These are phyloP conservation scores for Sporothrix sp. DNA, from an alignment of 2,329 filamentous ascomycete species.

Conservation along the genomic window DNA sequence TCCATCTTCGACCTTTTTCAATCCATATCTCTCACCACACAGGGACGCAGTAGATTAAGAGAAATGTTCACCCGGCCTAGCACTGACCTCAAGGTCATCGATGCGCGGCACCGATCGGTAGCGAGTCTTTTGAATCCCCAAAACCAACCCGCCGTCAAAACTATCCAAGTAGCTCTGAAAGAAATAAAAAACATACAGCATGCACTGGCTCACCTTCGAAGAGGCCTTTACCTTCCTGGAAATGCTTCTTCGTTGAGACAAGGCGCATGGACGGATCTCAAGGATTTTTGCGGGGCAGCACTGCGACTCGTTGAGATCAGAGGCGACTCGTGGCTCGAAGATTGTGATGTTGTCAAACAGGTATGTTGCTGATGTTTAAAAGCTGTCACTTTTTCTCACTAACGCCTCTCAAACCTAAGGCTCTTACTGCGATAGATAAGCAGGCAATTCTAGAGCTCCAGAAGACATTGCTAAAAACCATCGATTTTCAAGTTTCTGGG, in stretches of 20 bases:
- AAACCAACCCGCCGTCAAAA: conserved; percentile 48
- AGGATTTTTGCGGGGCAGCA: too few relatives aligned
- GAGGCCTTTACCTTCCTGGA: conserved; percentile 56
- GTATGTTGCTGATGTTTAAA: too few relatives aligned
- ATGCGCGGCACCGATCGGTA: conserved; percentile 62
- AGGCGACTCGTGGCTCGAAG: too few relatives aligned
- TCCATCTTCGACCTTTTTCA: conserved; percentile 80
- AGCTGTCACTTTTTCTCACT: neutral
- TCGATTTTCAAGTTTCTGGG: conserved; percentile 72
- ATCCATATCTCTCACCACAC: conserved; percentile 62
- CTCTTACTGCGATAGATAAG: neutral
- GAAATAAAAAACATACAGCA: conserved; percentile 67
- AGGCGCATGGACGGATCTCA: conserved; percentile 64
- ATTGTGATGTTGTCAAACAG: conserved; percentile 4
- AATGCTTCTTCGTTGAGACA: conserved; percentile 45
- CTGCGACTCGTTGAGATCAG: too few relatives aligned
- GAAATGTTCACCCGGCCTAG: conserved; percentile 75
- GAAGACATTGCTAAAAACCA: conserved; percentile 37
- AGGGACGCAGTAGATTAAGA: conserved; percentile 66
- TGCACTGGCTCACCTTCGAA: conserved; percentile 60
- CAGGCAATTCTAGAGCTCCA: neutral
- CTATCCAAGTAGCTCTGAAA: conserved; percentile 52
- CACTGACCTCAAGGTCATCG: conserved; percentile 56
- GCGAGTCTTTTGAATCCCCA: conserved; percentile 55
- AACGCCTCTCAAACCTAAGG: neutral